Percentiles rank a stretch among this genome's conserved stretches.
Conservation (phyloP, 2,329 filamentous ascomycete genomes). For the Knoxdaviesia capensis region DNA sequence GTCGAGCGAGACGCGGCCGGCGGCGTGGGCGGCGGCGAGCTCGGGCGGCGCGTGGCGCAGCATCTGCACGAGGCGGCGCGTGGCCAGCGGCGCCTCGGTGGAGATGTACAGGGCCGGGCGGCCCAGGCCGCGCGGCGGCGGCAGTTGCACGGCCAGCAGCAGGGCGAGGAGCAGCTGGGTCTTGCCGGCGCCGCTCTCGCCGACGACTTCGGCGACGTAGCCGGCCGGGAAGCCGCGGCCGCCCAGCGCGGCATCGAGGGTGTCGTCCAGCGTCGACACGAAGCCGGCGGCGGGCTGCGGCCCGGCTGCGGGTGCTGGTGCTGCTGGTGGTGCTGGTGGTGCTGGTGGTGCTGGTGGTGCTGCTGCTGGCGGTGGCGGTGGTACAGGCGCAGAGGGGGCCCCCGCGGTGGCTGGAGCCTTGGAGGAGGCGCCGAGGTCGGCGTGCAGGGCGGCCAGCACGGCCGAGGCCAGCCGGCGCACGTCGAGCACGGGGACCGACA, state of each 20-base stretch:
- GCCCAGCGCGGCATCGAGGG: slow-evolving; percentile 47
- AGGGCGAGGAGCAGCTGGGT: slow-evolving; percentile 81
- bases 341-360: not conserved
- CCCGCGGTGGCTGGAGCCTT: not conserved
- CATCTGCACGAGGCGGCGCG: slow-evolving; percentile 62
- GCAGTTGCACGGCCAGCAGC: slow-evolving; percentile 67
- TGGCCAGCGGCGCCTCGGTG: slow-evolving; percentile 73
- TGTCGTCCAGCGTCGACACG: slow-evolving; percentile 65
- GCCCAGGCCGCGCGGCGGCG: slow-evolving; percentile 47
- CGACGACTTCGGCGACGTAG: slow-evolving; percentile 72
- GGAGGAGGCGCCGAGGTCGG: slow-evolving; percentile 23
- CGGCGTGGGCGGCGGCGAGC: slow-evolving; percentile 24
- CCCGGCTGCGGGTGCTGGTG: not conserved
- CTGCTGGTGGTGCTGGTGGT: too few relatives aligned
- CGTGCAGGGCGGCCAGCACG: slow-evolving; percentile 46
- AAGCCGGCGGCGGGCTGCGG: not conserved
- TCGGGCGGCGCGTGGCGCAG: slow-evolving; percentile 19
- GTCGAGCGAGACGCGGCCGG: slow-evolving; percentile 41
- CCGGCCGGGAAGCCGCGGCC: slow-evolving; percentile 70
- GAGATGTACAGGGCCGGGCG: slow-evolving; percentile 80
- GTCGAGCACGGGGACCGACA: slow-evolving; percentile 61
- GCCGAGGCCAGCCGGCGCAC: slow-evolving; percentile 53
- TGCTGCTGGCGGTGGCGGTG: not conserved
- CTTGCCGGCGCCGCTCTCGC: slow-evolving; percentile 88
- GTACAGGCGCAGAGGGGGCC: not conserved